Conservation (phyloP, 2,329 filamentous ascomycete genomes). For the Fusarium transvaalense region DNA sequence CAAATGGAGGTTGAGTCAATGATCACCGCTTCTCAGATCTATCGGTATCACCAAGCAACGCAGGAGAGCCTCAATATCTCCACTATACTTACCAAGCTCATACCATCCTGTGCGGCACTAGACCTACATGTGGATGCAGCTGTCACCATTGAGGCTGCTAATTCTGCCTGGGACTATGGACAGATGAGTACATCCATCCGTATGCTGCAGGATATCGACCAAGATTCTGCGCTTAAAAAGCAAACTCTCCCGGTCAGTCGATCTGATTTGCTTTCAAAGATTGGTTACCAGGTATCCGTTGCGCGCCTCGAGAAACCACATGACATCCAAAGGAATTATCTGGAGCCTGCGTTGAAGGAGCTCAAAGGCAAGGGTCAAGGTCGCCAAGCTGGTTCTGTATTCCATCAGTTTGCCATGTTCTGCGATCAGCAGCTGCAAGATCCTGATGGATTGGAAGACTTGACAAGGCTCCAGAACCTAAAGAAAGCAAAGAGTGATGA, state of each 20-base stretch:
- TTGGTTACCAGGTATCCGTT: constrained; percentile 89
- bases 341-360: constrained; percentile 85
- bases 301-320: constrained; percentile 93
- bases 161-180: constrained; percentile 93
- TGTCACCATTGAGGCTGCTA: constrained; percentile 84
- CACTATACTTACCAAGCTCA: constrained; percentile 83
- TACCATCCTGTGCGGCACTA: constrained; percentile 75
- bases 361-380: constrained; percentile 76
- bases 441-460: constrained; percentile 84
- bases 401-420: constrained; percentile 94
- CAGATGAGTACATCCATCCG: constrained; percentile 90
- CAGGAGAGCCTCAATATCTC: constrained; percentile 91
- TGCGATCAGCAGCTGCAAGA: constrained; percentile 95
- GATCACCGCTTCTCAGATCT: constrained; percentile 79
- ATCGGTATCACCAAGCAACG: constrained; percentile 81
- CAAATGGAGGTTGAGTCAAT: constrained; percentile 82
- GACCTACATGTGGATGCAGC: constrained; percentile 82
- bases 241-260: constrained; percentile 80
- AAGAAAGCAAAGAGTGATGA: constrained; percentile 86
- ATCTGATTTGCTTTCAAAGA: constrained; percentile 85
- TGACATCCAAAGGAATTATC: constrained; percentile 86
- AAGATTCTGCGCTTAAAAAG: constrained; percentile 69
- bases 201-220: constrained; percentile 82
- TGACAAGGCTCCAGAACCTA: constrained; percentile 82
- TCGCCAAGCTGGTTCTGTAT: constrained; percentile 85